These are phyloP conservation scores for Scheffersomyces segobiensis DNA, from an alignment of 1,139 yeast genomes.

Conservation along the genomic window DNA sequence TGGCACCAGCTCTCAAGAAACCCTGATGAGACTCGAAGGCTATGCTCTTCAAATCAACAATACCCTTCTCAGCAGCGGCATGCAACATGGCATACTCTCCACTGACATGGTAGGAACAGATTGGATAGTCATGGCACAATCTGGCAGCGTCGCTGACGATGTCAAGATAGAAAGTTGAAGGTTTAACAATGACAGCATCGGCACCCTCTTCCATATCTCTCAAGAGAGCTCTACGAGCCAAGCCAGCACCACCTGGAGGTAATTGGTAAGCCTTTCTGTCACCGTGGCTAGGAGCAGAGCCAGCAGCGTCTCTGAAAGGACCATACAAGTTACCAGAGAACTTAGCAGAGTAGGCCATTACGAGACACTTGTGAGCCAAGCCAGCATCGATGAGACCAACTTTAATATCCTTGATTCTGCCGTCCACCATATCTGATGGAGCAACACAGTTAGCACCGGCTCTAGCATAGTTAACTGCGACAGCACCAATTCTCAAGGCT, in stretches of 20 bases:
- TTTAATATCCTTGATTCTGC: slow-evolving; percentile 87
- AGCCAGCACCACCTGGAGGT: slow-evolving; percentile 90
- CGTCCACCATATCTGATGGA: slow-evolving; percentile 98
- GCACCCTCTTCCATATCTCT: slow-evolving; percentile 93
- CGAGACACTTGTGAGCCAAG: slow-evolving; percentile 82
- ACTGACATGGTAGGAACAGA: slow-evolving; percentile 94
- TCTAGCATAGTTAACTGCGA: slow-evolving; percentile 90
- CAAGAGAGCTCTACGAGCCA: slow-evolving; percentile 85
- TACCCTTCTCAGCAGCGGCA: slow-evolving; percentile 97
- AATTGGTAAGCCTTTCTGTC: slow-evolving; percentile 92
- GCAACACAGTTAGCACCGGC: slow-evolving; percentile 98
- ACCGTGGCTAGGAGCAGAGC: slow-evolving; percentile 85
- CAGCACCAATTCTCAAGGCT: slow-evolving; percentile 86
- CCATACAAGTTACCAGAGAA: slow-evolving; percentile 92
- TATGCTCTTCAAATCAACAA: slow-evolving; percentile 82
- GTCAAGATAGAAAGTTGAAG: slow-evolving; percentile 95
- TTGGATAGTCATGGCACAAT: slow-evolving; percentile 79
- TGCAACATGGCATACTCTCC: slow-evolving; percentile 98
- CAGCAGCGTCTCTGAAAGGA: slow-evolving; percentile 97
- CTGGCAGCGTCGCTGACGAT: slow-evolving; percentile 84
- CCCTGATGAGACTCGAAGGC: slow-evolving; percentile 95
- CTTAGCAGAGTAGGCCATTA: slow-evolving; percentile 94
- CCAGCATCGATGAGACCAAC: slow-evolving; percentile 80
- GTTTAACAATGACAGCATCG: slow-evolving; percentile 93
- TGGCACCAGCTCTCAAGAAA: slow-evolving; percentile 93